Conservation (phyloP, 2,329 filamentous ascomycete genomes). For the Ampelomyces quisqualis region DNA sequence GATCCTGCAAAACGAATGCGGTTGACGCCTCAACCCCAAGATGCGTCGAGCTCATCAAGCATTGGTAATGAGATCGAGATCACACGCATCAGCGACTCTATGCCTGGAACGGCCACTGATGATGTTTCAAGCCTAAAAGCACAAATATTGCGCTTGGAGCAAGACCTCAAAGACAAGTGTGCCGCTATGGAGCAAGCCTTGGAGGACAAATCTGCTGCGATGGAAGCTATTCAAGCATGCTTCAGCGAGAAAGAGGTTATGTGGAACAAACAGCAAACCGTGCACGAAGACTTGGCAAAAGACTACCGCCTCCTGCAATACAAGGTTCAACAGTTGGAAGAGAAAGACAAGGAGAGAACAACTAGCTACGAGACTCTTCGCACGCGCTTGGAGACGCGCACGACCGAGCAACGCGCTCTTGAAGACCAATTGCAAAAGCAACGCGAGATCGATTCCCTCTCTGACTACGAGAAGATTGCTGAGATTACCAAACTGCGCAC, state of each 20-base stretch:
- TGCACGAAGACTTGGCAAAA: slow-evolving; percentile 26
- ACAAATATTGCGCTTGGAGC: slow-evolving; percentile 9
- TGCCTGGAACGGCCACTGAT: slow-evolving; percentile 30
- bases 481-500: slow-evolving; percentile 28
- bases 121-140: slow-evolving; percentile 11
- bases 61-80: slow-evolving; percentile 26
- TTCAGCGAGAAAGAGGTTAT: slow-evolving; percentile 17
- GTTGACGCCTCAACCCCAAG: slow-evolving; percentile 33
- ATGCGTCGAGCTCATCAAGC: slow-evolving; percentile 2
- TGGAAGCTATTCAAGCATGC: slow-evolving; percentile 13
- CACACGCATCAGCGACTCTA: slow-evolving; percentile 48
- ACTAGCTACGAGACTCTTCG: slow-evolving; percentile 18
- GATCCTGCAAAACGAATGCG: slow-evolving; percentile 40
- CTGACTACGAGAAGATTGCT: slow-evolving; percentile 23
- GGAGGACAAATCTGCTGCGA: slow-evolving; percentile 10
- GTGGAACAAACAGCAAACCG: slow-evolving; percentile 30
- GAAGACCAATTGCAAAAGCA: slow-evolving; percentile 21
- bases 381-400: slow-evolving; percentile 19
- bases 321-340: slow-evolving; percentile 19
- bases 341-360: slow-evolving; percentile 16
- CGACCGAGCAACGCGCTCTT: slow-evolving; percentile 14
- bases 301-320: slow-evolving; percentile 20
- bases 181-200: slow-evolving; percentile 7
- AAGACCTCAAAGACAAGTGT: slow-evolving; percentile 10
- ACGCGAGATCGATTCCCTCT: slow-evolving; percentile 18